Percentiles rank a stretch among this genome's conserved stretches.
phyloP scores from a whole-genome alignment of 2,329 filamentous ascomycete species.

The Tetracladium maxilliforme region DNA sequence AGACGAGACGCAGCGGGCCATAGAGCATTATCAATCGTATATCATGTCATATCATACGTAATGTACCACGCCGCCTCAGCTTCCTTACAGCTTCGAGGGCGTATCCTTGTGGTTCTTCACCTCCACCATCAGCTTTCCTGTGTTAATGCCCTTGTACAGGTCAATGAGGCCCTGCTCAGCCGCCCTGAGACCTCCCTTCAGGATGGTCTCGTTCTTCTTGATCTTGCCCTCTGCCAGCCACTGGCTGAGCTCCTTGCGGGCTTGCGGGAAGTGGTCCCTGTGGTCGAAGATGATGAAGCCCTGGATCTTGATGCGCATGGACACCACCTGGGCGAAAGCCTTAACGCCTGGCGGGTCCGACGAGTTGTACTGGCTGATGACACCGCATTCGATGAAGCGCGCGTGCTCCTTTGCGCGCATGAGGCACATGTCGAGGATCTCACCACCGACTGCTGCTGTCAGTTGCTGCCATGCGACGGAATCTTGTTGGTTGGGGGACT shows the following conservation, averaged over 20 bases:
- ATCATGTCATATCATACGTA: too few relatives aligned
- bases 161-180: constrained; percentile 49
- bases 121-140: constrained; percentile 47
- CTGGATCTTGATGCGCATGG: constrained; percentile 45
- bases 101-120: constrained; percentile 24
- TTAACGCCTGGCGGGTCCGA: constrained; percentile 37
- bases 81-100: constrained; percentile 17
- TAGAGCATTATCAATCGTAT: too few relatives aligned
- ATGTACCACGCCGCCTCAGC: background rate
- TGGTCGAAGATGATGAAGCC: constrained; percentile 66
- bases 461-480: background rate
- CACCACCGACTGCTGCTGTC: constrained; percentile 37
- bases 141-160: constrained; percentile 56
- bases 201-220: constrained; percentile 55
- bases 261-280: constrained; percentile 36
- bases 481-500: background rate
- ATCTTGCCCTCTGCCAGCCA: constrained; percentile 63
- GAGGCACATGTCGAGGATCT: constrained; percentile 53
- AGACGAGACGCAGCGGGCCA: too few relatives aligned
- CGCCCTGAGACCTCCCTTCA: constrained; percentile 50
- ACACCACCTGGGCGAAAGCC: constrained; percentile 33
- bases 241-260: constrained; percentile 42
- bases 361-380: constrained; percentile 55
- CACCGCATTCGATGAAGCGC: constrained; percentile 58
- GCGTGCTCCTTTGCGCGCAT: constrained; percentile 44